Evolutionary conservation across 441 rosid species (phyloP).

Genomic region (Erysimum pusillum): DNA sequence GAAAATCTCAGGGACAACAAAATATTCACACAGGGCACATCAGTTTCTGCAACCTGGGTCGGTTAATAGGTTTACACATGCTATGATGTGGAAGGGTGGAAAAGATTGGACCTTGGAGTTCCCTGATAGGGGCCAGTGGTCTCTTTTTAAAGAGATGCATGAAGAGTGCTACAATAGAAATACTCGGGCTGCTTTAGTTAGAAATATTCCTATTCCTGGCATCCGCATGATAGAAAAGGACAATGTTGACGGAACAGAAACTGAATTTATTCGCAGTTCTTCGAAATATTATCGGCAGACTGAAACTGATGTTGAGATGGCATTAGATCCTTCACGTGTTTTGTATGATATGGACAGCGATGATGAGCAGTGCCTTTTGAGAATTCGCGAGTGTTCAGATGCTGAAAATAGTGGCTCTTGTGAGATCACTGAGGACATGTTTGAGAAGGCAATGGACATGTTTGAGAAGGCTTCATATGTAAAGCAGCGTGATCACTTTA

Average conservation of each 20-base stretch:
- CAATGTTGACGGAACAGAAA: conserved; percentile 60
- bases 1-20: conserved; percentile 70
- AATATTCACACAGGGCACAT: conserved; percentile 81
- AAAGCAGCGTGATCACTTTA: conserved; percentile 71
- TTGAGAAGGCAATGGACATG: conserved; percentile 85
- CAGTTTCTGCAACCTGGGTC: conserved; percentile 96
- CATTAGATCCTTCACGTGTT: conserved; percentile 76
- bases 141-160: conserved; percentile 94
- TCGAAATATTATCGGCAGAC: conserved; percentile 75
- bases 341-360: conserved; percentile 97
- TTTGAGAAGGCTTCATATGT: conserved; percentile 90
- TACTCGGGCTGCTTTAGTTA: conserved; percentile 81
- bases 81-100: conserved; percentile 99
- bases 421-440: conserved; percentile 64
- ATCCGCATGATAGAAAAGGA: conserved; percentile 74
- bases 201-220: conserved; percentile 93
- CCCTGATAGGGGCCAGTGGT: conserved; percentile 90
- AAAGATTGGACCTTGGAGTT: conserved; percentile 95
- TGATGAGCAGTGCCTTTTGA: conserved; percentile 77
- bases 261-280: conserved; percentile 59
- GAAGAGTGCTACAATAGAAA: conserved; percentile 94
- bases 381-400: conserved; percentile 55
- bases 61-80: conserved; percentile 91
- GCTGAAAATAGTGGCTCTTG: conserved; percentile 47
- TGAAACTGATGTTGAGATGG: conserved; percentile 92